These are phyloP conservation scores for Beauveria rudraprayagi DNA, from an alignment of 2,329 filamentous ascomycete species.

Conservation along the genomic window DNA sequence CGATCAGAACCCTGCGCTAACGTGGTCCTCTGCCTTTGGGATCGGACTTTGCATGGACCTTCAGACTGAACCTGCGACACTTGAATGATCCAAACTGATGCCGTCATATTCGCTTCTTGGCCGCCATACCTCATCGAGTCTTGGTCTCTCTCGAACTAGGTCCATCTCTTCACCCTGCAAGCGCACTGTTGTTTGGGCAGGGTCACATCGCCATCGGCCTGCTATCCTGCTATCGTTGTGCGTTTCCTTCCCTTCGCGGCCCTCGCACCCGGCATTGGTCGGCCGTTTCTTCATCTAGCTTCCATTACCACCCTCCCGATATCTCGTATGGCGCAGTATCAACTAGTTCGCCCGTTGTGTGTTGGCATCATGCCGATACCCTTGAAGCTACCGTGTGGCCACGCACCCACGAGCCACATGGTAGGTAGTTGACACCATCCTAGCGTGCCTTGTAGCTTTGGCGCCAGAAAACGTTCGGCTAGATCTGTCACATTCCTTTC, in stretches of 20 bases:
- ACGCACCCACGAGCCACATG: not conserved
- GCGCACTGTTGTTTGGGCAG: too few species aligned
- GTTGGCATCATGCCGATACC: not conserved
- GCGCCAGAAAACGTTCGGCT: too few species aligned
- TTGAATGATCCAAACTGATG: not conserved
- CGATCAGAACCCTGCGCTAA: not conserved
- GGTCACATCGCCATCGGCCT: not conserved
- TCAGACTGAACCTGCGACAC: conserved; percentile 3
- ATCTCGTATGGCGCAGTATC: not conserved
- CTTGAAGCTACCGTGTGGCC: not conserved
- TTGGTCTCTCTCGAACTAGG: not conserved
- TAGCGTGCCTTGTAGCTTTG: too few species aligned
- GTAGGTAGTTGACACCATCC: too few species aligned
- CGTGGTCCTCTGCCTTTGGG: not conserved
- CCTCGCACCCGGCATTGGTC: too few species aligned
- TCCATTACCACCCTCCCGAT: not conserved
- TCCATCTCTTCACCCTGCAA: too few species aligned
- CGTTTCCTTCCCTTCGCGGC: not conserved
- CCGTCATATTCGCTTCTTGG: not conserved
- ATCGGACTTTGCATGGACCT: conserved; percentile 1
- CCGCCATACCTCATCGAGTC: not conserved
- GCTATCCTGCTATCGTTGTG: not conserved
- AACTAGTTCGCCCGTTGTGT: not conserved
- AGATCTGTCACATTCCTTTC: not conserved
- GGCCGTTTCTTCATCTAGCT: not conserved